Percentiles rank a stretch among this genome's conserved stretches.
Conservation (phyloP, 768 basidiomycete genomes). For the Xerocomellus amylosporus region DNA sequence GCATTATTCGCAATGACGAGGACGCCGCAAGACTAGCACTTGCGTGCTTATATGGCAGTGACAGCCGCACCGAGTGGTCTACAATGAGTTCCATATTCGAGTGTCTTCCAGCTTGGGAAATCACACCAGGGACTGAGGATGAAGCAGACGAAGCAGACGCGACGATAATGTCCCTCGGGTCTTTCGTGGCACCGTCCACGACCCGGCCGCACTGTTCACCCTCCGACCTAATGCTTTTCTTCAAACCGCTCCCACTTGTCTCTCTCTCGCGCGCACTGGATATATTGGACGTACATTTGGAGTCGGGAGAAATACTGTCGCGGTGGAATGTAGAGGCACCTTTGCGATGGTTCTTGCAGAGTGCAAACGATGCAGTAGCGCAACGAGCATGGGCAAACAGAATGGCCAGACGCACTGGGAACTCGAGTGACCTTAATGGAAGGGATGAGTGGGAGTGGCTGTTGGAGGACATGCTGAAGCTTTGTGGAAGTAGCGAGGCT, state of each 20-base stretch:
- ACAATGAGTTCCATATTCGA: slow-evolving; percentile 93
- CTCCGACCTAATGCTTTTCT: slow-evolving; percentile 75
- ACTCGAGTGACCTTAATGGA: slow-evolving; percentile 50
- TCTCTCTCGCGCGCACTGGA: slow-evolving; percentile 84
- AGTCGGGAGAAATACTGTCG: slow-evolving; percentile 87
- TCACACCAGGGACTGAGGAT: slow-evolving; percentile 50
- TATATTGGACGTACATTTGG: slow-evolving; percentile 89
- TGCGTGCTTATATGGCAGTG: slow-evolving; percentile 83
- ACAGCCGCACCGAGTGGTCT: slow-evolving; percentile 67
- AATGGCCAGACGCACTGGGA: slow-evolving; percentile 73
- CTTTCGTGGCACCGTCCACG: slow-evolving; percentile 75
- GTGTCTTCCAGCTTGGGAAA: slow-evolving; percentile 90
- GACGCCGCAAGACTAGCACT: slow-evolving; percentile 85
- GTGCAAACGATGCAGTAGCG: slow-evolving; percentile 56
- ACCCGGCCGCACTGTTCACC: slow-evolving; percentile 54
- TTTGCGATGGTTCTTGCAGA: slow-evolving; percentile 88
- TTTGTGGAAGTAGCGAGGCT: slow-evolving; percentile 61
- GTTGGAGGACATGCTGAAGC: slow-evolving; percentile 86
- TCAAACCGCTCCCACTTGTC: slow-evolving; percentile 69
- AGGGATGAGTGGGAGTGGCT: slow-evolving; percentile 84
- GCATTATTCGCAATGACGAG: slow-evolving; percentile 78
- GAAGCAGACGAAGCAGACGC: slow-evolving; percentile 78
- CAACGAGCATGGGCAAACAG: slow-evolving; percentile 85
- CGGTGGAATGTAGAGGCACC: slow-evolving; percentile 84
- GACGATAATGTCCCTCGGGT: slow-evolving; percentile 75